phyloP scores from a whole-genome alignment of 2,329 filamentous ascomycete genomes.

The Fonsecaea nubica region DNA sequence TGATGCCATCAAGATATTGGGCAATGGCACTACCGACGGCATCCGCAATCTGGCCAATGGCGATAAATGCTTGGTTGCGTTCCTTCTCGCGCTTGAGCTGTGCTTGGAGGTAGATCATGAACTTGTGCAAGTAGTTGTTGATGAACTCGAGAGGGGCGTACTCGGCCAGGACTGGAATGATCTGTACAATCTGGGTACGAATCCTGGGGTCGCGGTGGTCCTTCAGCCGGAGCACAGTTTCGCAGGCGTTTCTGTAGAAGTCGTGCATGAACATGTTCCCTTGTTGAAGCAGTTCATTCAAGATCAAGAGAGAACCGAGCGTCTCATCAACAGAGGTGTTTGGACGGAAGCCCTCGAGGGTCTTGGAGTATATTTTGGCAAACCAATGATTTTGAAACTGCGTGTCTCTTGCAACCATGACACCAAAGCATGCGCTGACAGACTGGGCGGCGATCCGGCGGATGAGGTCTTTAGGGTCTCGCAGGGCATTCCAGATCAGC shows the following conservation, averaged over 20 bases:
- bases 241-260: conserved; percentile 88
- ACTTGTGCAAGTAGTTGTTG: conserved; percentile 84
- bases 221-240: conserved; percentile 89
- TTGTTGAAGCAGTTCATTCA: conserved; percentile 91
- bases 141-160: conserved; percentile 93
- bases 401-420: conserved; percentile 90
- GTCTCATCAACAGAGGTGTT: conserved; percentile 80
- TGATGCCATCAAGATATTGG: conserved; percentile 90
- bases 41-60: conserved; percentile 94
- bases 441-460: conserved; percentile 90
- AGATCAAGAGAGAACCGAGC: conserved; percentile 89
- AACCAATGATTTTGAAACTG: conserved; percentile 88
- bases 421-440: conserved; percentile 93
- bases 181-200: conserved; percentile 83
- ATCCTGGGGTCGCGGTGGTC: conserved; percentile 90
- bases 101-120: conserved; percentile 93
- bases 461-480: conserved; percentile 89
- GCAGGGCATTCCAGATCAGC: conserved; percentile 91
- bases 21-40: conserved; percentile 94
- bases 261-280: conserved; percentile 99
- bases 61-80: conserved; percentile 89
- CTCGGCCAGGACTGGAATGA: conserved; percentile 90
- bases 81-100: conserved; percentile 96
- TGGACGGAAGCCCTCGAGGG: conserved; percentile 76
- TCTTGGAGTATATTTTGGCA: conserved; percentile 86